Evolutionary conservation across 2,329 filamentous ascomycete genomes (phyloP).

Genomic region (Fusarium multiceps): DNA sequence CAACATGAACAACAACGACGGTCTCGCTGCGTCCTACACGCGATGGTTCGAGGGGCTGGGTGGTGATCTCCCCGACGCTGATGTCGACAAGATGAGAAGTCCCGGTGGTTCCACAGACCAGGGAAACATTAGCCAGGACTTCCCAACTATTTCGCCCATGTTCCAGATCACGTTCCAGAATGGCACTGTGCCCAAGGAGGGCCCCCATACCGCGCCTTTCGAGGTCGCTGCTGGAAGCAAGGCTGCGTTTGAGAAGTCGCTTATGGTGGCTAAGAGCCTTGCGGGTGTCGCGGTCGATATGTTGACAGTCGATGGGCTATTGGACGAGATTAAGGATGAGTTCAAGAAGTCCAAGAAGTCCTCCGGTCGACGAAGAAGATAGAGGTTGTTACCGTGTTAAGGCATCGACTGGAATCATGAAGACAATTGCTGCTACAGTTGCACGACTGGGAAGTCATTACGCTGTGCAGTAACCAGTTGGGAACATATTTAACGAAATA

Average conservation of each 20-base stretch:
- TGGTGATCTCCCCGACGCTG: slow-evolving; percentile 39
- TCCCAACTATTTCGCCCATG: slow-evolving; percentile 43
- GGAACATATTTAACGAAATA: not conserved
- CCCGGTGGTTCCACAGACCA: slow-evolving; percentile 46
- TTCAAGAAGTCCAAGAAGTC: slow-evolving; percentile 34
- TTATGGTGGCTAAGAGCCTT: slow-evolving; percentile 61
- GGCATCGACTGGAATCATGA: too few species aligned
- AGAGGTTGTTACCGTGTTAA: too few species aligned
- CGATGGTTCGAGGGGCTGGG: slow-evolving; percentile 41
- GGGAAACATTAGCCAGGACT: slow-evolving; percentile 47
- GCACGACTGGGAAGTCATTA: too few species aligned
- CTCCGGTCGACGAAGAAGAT: not conserved
- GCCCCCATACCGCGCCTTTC: slow-evolving; percentile 66
- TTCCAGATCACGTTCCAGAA: slow-evolving; percentile 46
- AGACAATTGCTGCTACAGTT: not conserved
- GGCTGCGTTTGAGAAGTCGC: slow-evolving; percentile 58
- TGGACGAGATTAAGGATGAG: slow-evolving; percentile 47
- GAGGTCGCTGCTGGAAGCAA: slow-evolving; percentile 61
- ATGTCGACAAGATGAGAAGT: slow-evolving; percentile 43
- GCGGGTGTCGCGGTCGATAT: slow-evolving; percentile 62
- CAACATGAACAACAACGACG: slow-evolving; percentile 48
- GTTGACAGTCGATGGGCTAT: slow-evolving; percentile 54
- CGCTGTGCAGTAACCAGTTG: too few species aligned
- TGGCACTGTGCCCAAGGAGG: slow-evolving; percentile 40
- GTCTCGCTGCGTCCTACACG: slow-evolving; percentile 41